phyloP scores from a whole-genome alignment of 768 basidiomycete species.

The Pulveroboletus sp. region DNA sequence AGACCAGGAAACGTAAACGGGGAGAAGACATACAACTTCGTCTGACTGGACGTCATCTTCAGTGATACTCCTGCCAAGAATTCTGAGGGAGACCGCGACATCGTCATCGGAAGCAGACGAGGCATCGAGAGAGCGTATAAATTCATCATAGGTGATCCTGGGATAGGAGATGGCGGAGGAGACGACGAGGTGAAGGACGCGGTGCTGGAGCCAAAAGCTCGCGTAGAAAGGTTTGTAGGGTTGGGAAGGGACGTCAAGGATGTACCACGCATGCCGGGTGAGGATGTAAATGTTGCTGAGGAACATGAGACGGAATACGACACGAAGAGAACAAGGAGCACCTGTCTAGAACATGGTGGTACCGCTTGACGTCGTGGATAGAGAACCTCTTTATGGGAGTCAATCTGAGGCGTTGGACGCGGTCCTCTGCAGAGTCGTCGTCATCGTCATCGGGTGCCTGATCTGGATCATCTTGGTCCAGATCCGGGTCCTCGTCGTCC shows the following conservation, averaged over 20 bases:
- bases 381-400: slow-evolving; percentile 45
- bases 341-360: slow-evolving; percentile 40
- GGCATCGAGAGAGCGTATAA: slow-evolving; percentile 34
- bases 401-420: slow-evolving; percentile 35
- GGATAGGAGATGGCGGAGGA: slow-evolving; percentile 33
- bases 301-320: slow-evolving; percentile 9
- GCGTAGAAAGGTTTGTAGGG: slow-evolving; percentile 44
- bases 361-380: slow-evolving; percentile 37
- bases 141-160: slow-evolving; percentile 37
- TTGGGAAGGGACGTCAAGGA: slow-evolving; percentile 48
- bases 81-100: slow-evolving; percentile 26
- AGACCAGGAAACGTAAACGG: slow-evolving; percentile 1
- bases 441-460: slow-evolving; percentile 1
- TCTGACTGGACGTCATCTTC: slow-evolving; percentile 42
- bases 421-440: slow-evolving; percentile 3
- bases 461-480: slow-evolving; percentile 22
- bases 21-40: slow-evolving; percentile 40
- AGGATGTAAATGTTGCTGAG: slow-evolving; percentile 60
- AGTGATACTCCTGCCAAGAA: slow-evolving; percentile 44
- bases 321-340: slow-evolving; percentile 17
- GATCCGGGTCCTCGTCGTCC: slow-evolving; percentile 22
- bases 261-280: slow-evolving; percentile 67
- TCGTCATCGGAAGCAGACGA: slow-evolving; percentile 31
- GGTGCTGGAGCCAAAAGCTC: slow-evolving; percentile 48
- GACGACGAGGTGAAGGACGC: slow-evolving; percentile 47